Evolutionary conservation across 345 rosid species (phyloP), one percentile per base, ranked within the genome.

Genomic region (Sonneratia caseolaris): DNA sequence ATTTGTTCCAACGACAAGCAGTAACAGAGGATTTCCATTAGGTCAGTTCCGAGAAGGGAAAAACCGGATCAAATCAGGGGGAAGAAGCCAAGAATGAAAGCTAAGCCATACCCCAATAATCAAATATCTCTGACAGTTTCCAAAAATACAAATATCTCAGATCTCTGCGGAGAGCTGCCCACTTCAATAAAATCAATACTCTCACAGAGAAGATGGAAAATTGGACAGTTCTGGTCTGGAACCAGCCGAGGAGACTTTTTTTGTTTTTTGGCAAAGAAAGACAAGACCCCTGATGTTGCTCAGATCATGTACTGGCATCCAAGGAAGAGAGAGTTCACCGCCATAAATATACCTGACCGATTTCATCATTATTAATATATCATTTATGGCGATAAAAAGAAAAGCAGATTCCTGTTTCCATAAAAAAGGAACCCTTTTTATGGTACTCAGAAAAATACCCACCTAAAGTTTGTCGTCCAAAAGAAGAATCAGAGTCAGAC

Each of bases 371-470:
- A 74, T 76, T 77, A 76, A 51, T 56, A 12, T 57, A 47, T 64
- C 66, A 57, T 73, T 80, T 67, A 77, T 85, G 81, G 83, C 67
- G 83, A 80, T 70, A 48, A 57, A 36, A 75, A 76, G 71, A 82
- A 82, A 84, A 79, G 86, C 81, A 81, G 88, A 86, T 84, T 83
- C 85, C 85, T 72, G 66, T 86, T 82, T 80, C 88, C 84, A 78
- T 77, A 84, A 27, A 55, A 86, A 83, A 81, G 76, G 90, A 77
- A 75, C 64, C 82, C 79, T 76, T 82, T 81, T 84, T 78, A 78
- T 76, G 76, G 85, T 81, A 68, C 90, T 74, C 71, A 68, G 81
- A 76, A 70, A 82, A 81, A 81, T 73, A 70, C 86, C 82, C 75
- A 80, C 79, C 53, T 71, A 76, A 79, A 84, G 82, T 85, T 76